phyloP scores from a whole-genome alignment of 1,139 yeast species.

The Tardiomyces blankii region DNA sequence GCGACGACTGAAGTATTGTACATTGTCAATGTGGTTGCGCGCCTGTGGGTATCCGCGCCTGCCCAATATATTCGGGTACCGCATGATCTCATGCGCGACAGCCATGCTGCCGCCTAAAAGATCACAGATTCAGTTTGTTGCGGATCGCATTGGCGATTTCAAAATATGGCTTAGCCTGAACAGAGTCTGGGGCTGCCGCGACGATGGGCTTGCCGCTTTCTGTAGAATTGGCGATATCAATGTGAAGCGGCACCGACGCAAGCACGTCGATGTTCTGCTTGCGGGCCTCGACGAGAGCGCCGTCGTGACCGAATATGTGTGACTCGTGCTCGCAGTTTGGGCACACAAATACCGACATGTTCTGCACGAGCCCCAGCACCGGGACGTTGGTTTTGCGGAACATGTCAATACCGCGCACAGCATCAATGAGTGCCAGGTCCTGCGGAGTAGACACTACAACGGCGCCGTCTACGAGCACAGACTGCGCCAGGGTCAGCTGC shows the following conservation, averaged over 20 bases:
- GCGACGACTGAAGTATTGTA: too few relatives aligned
- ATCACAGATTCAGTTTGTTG: not conserved
- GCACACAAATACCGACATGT: slow-evolving; percentile 70
- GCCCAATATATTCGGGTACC: too few relatives aligned
- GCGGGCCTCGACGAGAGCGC: slow-evolving; percentile 29
- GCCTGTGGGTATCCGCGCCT: too few relatives aligned
- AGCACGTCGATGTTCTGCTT: slow-evolving; percentile 40
- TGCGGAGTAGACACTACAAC: slow-evolving; percentile 80
- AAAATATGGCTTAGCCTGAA: slow-evolving; percentile 15
- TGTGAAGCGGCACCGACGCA: slow-evolving; percentile 59
- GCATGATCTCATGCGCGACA: too few relatives aligned
- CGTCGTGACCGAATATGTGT: slow-evolving; percentile 47
- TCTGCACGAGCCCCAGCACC: slow-evolving; percentile 65
- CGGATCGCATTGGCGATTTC: slow-evolving; percentile 15
- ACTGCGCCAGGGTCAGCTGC: slow-evolving; percentile 72
- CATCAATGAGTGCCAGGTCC: slow-evolving; percentile 75
- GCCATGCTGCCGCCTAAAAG: too few relatives aligned
- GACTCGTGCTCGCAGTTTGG: slow-evolving; percentile 66
- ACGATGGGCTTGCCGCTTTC: slow-evolving; percentile 60
- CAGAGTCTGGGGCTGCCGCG: slow-evolving; percentile 32
- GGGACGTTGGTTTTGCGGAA: slow-evolving; percentile 68
- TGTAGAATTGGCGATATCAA: slow-evolving; percentile 47
- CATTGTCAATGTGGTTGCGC: too few relatives aligned
- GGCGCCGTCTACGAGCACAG: slow-evolving; percentile 66
- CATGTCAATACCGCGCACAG: slow-evolving; percentile 72